phyloP scores from a whole-genome alignment of 2,329 filamentous ascomycete species.

The Xylaria sp. region DNA sequence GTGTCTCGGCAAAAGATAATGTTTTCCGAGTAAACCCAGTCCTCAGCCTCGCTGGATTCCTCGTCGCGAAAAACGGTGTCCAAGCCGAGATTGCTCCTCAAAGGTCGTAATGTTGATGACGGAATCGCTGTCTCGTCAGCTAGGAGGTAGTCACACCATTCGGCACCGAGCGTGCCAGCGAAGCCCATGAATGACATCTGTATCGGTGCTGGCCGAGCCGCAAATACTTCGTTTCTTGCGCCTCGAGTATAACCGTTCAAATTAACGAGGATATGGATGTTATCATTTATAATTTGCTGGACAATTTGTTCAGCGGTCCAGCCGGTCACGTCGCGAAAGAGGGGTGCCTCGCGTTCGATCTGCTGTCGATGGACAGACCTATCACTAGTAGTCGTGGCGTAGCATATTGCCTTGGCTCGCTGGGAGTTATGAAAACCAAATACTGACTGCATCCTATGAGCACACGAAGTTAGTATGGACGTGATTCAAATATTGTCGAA shows the following conservation, averaged over 20 bases:
- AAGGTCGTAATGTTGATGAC: slow-evolving; percentile 80
- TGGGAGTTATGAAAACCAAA: slow-evolving; percentile 86
- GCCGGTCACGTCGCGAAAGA: slow-evolving; percentile 86
- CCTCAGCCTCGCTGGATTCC: slow-evolving; percentile 73
- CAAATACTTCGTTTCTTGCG: slow-evolving; percentile 97
- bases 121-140: slow-evolving; percentile 91
- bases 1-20: slow-evolving; percentile 94
- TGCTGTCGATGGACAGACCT: slow-evolving; percentile 88
- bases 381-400: slow-evolving; percentile 93
- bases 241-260: slow-evolving; percentile 98
- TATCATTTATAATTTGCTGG: slow-evolving; percentile 84
- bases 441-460: slow-evolving; percentile 87
- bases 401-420: slow-evolving; percentile 88
- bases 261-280: slow-evolving; percentile 94
- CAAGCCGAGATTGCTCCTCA: slow-evolving; percentile 77
- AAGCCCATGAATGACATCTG: slow-evolving; percentile 99
- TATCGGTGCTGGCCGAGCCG: slow-evolving; percentile 90
- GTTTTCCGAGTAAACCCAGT: slow-evolving; percentile 97
- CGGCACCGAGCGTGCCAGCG: slow-evolving; percentile 91
- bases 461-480: slow-evolving; percentile 11
- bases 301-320: slow-evolving; percentile 89
- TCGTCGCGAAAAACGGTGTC: slow-evolving; percentile 75
- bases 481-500: neutral
- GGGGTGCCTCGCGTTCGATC: slow-evolving; percentile 90
- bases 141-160: slow-evolving; percentile 98